A percentile compares a stretch with the other conserved stretches of the same genome.
phyloP scores from a whole-genome alignment of 2,329 filamentous ascomycete genomes.

The Allantophomopsis cytisporea region DNA sequence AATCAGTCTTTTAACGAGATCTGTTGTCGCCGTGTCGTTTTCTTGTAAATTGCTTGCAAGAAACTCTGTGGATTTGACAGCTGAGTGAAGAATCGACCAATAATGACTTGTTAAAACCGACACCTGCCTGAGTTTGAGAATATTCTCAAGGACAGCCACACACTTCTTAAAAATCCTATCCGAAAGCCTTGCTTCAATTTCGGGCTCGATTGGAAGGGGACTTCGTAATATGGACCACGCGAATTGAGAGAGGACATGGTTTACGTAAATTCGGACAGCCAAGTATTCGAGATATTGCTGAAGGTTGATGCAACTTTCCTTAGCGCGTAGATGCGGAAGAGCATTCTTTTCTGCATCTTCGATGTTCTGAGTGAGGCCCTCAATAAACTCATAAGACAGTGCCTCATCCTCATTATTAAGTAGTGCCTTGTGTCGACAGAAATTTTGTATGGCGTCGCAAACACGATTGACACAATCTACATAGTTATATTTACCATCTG shows the following conservation, averaged over 20 bases:
- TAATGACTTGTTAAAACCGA: slow-evolving; percentile 1
- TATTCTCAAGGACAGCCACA: not conserved
- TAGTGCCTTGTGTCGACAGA: not conserved
- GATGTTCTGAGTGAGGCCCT: not conserved
- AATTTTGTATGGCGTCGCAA: not conserved
- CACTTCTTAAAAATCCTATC: not conserved
- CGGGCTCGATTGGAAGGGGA: not conserved
- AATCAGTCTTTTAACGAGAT: not conserved
- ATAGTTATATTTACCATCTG: slow-evolving; percentile 1
- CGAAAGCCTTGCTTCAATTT: not conserved
- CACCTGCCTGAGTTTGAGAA: slow-evolving; percentile 1
- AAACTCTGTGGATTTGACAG: slow-evolving; percentile 1
- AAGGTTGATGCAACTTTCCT: not conserved
- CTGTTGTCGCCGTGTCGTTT: not conserved
- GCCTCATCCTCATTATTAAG: not conserved
- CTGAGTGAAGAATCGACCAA: slow-evolving; percentile 1
- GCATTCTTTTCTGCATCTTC: not conserved
- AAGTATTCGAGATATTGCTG: slow-evolving; percentile 1
- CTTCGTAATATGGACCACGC: not conserved
- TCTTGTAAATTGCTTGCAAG: not conserved
- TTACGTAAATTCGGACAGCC: not conserved
- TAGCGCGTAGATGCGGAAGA: slow-evolving; percentile 1
- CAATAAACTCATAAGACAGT: not conserved
- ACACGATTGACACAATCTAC: slow-evolving; percentile 1
- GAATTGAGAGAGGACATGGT: not conserved